Base-by-base conservation (phyloP, 805 yeast species). In the Pichia paraexigua region DNA sequence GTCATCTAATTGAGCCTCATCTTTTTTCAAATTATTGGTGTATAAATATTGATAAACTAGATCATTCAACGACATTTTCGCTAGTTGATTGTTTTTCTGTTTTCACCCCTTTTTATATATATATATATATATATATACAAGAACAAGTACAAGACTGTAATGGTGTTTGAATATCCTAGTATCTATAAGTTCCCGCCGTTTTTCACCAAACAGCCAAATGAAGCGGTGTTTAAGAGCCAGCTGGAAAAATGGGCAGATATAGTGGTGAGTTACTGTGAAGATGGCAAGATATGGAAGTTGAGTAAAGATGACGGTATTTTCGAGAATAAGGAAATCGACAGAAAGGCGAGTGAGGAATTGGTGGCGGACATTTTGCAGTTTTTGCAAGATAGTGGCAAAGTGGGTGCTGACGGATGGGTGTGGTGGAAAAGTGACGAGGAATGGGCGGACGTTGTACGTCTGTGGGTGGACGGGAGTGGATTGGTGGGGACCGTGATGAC, bases 141-240 rank as follows among this genome's bases (percentile, higher is more conserved):
- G 13, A 11, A 25, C 27, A 25, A 25, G 9, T 6, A 25, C 27
- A 9, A 25, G 27, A 25, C 5, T 25, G n/a, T 24, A 7, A 37
- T 32, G 47, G 37, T 22, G 22, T 50, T 20, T 37, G 30, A 50
- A 18, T 46, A 43, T 25, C 86, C 87, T 6, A 64, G 75, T 5
- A 81, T 83, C 20, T 81, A 82, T 60, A 72, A 79, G 40, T 92
- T 90, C 66, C 97, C 97, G 7, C 99, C 99, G 0, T 80, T 92
- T 58, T 92, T 82, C 70, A 94, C 98, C 10, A 76, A 80, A 54
- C 99, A 92, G 68, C 90, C 94, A 22, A 91, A 92, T 60, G 77
- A 82, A 39, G 80, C 86, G 12, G 84, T 94, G 2, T 79, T 87
- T 71, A 75, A 77, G 30, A 82, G 88, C 12, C 99, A 92, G 66